These are phyloP conservation scores for Sporisorium reilianum DNA, from an alignment of 1,284 basidiomycete species.

Conservation along the genomic window DNA sequence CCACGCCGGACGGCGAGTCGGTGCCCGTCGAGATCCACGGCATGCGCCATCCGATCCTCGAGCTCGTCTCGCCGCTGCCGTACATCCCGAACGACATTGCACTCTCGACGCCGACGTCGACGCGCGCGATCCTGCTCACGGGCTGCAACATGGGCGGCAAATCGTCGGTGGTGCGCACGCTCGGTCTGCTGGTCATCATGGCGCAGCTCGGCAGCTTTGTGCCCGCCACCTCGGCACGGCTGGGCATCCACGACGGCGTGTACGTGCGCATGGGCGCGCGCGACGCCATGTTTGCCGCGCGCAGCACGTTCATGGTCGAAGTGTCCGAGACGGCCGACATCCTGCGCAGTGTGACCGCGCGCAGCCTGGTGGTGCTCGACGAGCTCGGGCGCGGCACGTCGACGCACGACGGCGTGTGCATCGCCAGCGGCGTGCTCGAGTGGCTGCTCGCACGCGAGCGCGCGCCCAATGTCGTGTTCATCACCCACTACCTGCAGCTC, in stretches of 20 bases:
- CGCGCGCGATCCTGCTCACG: constrained; percentile 58
- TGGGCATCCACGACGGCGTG: constrained; percentile 85
- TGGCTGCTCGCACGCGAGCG: constrained; percentile 24
- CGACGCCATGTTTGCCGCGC: constrained; percentile 84
- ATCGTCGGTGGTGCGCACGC: constrained; percentile 73
- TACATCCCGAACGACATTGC: constrained; percentile 63
- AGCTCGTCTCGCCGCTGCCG: constrained; percentile 34
- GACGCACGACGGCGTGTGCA: constrained; percentile 59
- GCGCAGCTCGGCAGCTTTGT: constrained; percentile 74
- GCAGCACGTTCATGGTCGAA: constrained; percentile 96
- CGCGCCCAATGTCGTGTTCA: constrained; percentile 54
- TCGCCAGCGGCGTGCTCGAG: constrained; percentile 55
- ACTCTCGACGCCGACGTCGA: constrained; percentile 12
- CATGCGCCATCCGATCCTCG: constrained; percentile 65
- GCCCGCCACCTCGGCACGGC: constrained; percentile 78
- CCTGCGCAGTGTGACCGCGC: constrained; percentile 70
- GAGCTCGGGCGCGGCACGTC: constrained; percentile 58
- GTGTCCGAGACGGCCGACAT: constrained; percentile 94
- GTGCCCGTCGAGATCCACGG: constrained; percentile 38
- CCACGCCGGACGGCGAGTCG: neutral
- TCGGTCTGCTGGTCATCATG: constrained; percentile 68
- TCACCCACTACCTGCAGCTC: constrained; percentile 63
- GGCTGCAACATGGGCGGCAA: constrained; percentile 74
- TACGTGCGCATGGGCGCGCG: constrained; percentile 86
- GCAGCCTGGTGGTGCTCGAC: constrained; percentile 69